Conservation (phyloP, 768 basidiomycete genomes). For the Suillus ampliporus region DNA sequence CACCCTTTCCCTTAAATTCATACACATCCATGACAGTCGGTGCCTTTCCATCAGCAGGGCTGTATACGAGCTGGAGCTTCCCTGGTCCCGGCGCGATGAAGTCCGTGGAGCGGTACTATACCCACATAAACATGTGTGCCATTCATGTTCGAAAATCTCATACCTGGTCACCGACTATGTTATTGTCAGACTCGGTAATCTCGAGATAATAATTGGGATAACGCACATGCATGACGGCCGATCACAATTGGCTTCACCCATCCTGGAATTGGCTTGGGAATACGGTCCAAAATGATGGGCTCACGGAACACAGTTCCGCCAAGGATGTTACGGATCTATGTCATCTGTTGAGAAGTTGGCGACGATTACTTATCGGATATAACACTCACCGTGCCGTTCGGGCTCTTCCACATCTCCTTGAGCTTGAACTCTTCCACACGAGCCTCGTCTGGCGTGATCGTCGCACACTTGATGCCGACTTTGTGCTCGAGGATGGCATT, state of each 20-base stretch:
- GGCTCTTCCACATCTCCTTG: slow-evolving; percentile 99
- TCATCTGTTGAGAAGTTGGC: slow-evolving; percentile 12
- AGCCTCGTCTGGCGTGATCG: slow-evolving; percentile 97
- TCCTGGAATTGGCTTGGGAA: slow-evolving; percentile 94
- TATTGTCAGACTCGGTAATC: slow-evolving; percentile 86
- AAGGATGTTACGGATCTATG: slow-evolving; percentile 93
- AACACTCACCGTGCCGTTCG: slow-evolving; percentile 84
- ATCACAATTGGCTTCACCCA: slow-evolving; percentile 98
- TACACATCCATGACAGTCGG: slow-evolving; percentile 81
- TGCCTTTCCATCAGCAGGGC: slow-evolving; percentile 76
- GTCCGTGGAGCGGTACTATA: slow-evolving; percentile 93
- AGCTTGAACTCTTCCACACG: slow-evolving; percentile 96
- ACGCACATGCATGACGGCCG: slow-evolving; percentile 82
- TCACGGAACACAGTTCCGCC: slow-evolving; percentile 99
- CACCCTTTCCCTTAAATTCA: slow-evolving; percentile 91
- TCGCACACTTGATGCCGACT: slow-evolving; percentile 99
- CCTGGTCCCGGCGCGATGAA: slow-evolving; percentile 91
- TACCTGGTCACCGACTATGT: slow-evolving; percentile 88
- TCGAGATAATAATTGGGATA: slow-evolving; percentile 35
- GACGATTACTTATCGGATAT: slow-evolving; percentile 3
- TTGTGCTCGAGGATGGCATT: slow-evolving; percentile 93
- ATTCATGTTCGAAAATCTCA: slow-evolving; percentile 23
- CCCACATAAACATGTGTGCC: slow-evolving; percentile 12
- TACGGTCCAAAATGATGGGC: slow-evolving; percentile 89
- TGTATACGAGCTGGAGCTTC: slow-evolving; percentile 91